These are phyloP conservation scores for Flaveria robusta DNA, from an alignment of 129 eudicot genomes.

Conservation along the genomic window DNA sequence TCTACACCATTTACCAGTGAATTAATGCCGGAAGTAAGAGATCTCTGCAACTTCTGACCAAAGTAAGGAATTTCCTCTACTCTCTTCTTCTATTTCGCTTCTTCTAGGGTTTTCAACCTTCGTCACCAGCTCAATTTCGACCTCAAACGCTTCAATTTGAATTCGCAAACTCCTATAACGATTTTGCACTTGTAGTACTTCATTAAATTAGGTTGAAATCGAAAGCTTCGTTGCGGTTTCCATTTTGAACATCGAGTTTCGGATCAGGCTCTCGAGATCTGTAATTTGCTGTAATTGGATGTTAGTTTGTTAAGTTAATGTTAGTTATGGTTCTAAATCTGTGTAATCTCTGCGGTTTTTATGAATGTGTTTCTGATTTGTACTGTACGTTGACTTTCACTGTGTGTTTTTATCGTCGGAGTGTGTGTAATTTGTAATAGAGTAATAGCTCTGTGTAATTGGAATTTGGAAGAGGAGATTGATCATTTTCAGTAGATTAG, in stretches of 20 bases:
- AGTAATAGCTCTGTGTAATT: constrained; percentile 10
- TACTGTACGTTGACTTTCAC: constrained; percentile 27
- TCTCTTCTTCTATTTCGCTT: constrained; percentile 25
- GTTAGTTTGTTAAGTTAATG: constrained; percentile 32
- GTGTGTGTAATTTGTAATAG: constrained; percentile 24
- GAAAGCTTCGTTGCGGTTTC: constrained; percentile 26
- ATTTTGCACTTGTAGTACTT: neutral
- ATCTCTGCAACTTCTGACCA: constrained; percentile 56
- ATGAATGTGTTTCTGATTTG: constrained; percentile 34
- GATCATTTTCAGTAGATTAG: constrained; percentile 10
- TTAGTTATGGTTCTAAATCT: constrained; percentile 2
- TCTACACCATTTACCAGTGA: constrained; percentile 33
- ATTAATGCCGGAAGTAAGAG: constrained; percentile 60
- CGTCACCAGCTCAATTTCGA: constrained; percentile 33
- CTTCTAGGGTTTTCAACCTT: constrained; percentile 43
- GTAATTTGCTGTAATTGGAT: constrained; percentile 21
- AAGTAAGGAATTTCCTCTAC: constrained; percentile 57
- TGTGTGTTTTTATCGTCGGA: constrained; percentile 12
- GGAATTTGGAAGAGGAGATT: constrained; percentile 9
- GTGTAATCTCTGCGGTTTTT: constrained; percentile 24
- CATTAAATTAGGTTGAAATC: neutral
- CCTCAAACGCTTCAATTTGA: constrained; percentile 7
- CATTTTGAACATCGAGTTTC: neutral
- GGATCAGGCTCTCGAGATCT: constrained; percentile 40
- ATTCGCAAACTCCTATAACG: neutral